Evolutionary conservation across 225 moss, liverwort and hornwort species (phyloP).

Genomic region (Sphagnum contortum): DNA sequence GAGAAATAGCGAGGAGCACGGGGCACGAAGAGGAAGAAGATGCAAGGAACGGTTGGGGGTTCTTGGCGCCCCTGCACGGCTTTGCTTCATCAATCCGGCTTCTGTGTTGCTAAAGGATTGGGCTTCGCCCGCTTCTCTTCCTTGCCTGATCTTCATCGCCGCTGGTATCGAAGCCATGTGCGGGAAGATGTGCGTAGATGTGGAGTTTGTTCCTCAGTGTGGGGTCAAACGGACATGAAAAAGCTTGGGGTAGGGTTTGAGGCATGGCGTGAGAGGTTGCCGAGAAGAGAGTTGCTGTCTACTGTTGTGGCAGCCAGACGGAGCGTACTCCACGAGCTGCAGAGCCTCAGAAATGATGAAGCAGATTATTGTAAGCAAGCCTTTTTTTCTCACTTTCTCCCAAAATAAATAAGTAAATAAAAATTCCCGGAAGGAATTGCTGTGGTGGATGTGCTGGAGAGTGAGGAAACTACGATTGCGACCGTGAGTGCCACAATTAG

Average conservation of each 20-base stretch:
- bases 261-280: conserved; percentile 5
- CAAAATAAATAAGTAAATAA: background rate
- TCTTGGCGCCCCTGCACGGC: conserved; percentile 37
- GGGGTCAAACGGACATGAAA: conserved; percentile 3
- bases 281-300: conserved; percentile 9
- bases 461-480: no score
- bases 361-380: conserved; percentile 30
- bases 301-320: conserved; percentile 29
- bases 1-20: conserved; percentile 5
- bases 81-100: conserved; percentile 11
- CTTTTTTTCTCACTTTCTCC: background rate
- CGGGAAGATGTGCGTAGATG: conserved; percentile 6
- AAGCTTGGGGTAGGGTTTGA: conserved; percentile 8
- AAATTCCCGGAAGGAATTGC: background rate
- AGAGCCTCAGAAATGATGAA: conserved; percentile 46
- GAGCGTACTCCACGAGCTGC: conserved; percentile 60
- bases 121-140: conserved; percentile 2
- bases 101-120: no score
- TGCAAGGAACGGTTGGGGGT: conserved; percentile 41
- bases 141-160: background rate
- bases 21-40: background rate
- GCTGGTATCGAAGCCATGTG: conserved; percentile 6
- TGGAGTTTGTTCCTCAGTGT: background rate
- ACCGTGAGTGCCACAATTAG: no score
- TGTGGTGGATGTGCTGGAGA: no score